Evolutionary conservation across 768 basidiomycete genomes (phyloP), one percentile per base, ranked within the genome.

Genomic region (Favolaschia claudopus): DNA sequence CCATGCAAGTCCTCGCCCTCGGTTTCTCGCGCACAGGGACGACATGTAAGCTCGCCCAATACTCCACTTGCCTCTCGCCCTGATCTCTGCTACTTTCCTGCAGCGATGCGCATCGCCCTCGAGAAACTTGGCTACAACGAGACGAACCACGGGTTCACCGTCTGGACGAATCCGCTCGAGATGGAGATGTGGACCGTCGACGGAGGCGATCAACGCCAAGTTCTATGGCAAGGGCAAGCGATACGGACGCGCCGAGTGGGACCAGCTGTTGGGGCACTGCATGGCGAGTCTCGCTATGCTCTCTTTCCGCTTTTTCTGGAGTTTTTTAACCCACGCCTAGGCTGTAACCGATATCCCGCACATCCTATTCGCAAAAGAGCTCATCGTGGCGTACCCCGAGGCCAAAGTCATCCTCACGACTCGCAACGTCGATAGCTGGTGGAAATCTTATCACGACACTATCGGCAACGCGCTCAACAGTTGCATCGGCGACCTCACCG

Each of bases 21-120:
- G 55, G 55, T 15, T 56, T 56, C 27, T 48, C 45, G 19, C 55
- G 55, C 45, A 56, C 55, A 15, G 55, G 55, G 20, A 56, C 55
- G 19, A 7, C 36, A 46, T 56, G 55, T 56, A 46, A 28, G 43
- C n/a, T n/a, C n/a, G n/a, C n/a, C n/a, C n/a, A n/a, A n/a, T n/a
- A n/a, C n/a, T n/a, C n/a, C 34, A 36, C 33, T 32, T 2, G 19
- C 31, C 36, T 29, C 36, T 37, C 24, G 17, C 36, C 31, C n/a
- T 27, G 14, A 34, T 22, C 33, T 53, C 29, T 6, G 9, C 28
- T 19, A 19, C 22, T 2, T 24, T 31, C 29, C 49, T 37, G 17
- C 38, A 53, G 52, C 40, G 19, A 42, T 53, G 52, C 52, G 33
- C 40, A 44, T 42, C 20, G 53, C 53, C 5, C 25, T 55, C 5